phyloP scores from a whole-genome alignment of 345 rosid genomes.

The Mercurialis annua region DNA sequence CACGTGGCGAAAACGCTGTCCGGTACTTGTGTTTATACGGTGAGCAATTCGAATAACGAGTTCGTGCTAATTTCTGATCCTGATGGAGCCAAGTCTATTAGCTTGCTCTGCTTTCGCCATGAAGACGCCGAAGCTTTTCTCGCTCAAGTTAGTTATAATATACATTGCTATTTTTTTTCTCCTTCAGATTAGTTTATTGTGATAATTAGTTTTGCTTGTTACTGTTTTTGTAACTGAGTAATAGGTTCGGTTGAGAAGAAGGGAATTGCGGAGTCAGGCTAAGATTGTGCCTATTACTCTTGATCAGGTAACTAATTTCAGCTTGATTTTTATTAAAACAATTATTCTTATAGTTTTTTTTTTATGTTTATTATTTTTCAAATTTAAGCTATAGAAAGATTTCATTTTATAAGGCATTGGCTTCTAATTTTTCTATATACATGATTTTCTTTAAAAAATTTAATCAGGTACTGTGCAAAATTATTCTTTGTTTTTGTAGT shows the following conservation, averaged over 20 bases:
- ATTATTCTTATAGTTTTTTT: not conserved
- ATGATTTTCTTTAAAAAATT: too few species aligned
- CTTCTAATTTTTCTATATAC: too few species aligned
- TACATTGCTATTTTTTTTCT: not conserved
- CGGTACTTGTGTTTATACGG: slow-evolving; percentile 80
- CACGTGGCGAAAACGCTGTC: slow-evolving; percentile 68
- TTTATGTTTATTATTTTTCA: not conserved
- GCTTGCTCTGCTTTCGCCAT: slow-evolving; percentile 88
- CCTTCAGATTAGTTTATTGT: not conserved
- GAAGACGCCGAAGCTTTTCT: slow-evolving; percentile 95
- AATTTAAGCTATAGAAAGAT: too few species aligned
- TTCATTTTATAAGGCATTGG: too few species aligned
- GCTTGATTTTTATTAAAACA: not conserved
- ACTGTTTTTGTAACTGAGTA: not conserved
- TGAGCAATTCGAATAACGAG: slow-evolving; percentile 86
- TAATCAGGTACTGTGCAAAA: not conserved
- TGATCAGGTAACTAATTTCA: slow-evolving; percentile 54
- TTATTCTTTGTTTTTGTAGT: too few species aligned
- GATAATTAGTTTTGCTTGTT: not conserved
- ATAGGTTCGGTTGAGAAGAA: slow-evolving; percentile 72
- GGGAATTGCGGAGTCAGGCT: slow-evolving; percentile 63
- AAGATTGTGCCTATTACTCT: slow-evolving; percentile 88
- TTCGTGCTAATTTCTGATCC: slow-evolving; percentile 96
- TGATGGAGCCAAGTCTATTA: slow-evolving; percentile 69
- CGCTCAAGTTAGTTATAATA: slow-evolving; percentile 52